Evolutionary conservation across 257 asterid species (phyloP), one percentile per base, ranked within the genome.

Genomic region (Capsicum chinense): DNA sequence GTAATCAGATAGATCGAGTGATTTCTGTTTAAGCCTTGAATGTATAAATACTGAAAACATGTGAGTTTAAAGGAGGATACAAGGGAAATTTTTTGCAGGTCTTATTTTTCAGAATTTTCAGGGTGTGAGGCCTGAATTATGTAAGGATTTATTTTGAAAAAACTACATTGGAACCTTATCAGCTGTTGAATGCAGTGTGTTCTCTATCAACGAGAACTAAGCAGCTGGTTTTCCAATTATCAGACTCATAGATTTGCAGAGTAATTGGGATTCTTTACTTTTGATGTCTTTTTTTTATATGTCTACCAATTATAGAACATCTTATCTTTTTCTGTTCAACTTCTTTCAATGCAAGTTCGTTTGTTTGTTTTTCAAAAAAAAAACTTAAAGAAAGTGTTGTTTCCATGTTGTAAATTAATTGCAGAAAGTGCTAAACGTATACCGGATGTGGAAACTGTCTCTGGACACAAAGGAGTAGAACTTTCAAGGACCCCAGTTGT

Each of bases 381-480:
- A 68, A 21, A 48, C 37, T 74, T 33, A 74, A 50, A 74, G 81
- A 21, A 19, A 48, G 12, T 74, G 57, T 76, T 76, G 9, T 26
- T 76, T 52, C 47, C 63, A 6, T 52, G 81, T 7, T 54, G 21
- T 6, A 21, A 50, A 76, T 76, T 50, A 52, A 76, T 76, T 90
- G 91, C 97, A 94, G 98, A 92, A 89, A 89, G 84, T 71, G 92
- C 93, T 44, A 90, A 81, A 84, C 89, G 84, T 84, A 92, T 95
- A 85, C 98, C 97, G 56, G 97, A 97, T 44, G 16, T 84, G 84
- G 94, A 93, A 42, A 87, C 66, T 60, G 85, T 86, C 83, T 84
- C 92, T 78, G 94, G 94, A 60, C 95, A 90, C 87, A 93, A 93
- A 84, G 98, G 98, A 82, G 84, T 88, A 35, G 96, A 94, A 88